Evolutionary conservation across 2,329 filamentous ascomycete species (phyloP), one percentile per base, ranked within the genome.

Genomic region (Lasiodiplodia hormozganensis): DNA sequence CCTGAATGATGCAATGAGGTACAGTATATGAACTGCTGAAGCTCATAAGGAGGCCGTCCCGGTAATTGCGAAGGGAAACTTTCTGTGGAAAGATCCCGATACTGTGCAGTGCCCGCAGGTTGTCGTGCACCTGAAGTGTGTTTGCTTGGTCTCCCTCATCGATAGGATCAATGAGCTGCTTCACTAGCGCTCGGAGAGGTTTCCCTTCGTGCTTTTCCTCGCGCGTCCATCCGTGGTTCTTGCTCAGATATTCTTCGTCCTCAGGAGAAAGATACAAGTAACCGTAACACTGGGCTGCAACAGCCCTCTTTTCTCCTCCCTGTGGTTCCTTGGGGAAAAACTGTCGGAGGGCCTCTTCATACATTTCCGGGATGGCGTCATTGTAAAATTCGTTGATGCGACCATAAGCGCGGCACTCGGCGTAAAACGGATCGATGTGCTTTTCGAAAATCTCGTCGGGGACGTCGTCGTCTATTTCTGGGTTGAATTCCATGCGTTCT

Each of bases 361-460:
- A 57, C 53, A 14, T 7, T 4, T 57, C 8, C 18, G 53, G 53
- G 4, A 57, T 38, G 8, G 3, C 6, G 31, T 38, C 10, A 16
- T 23, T 4, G 14, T 57, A 38, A 21, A 57, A 57, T 38, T 57
- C 53, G 16, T 70, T 52, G 65, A 65, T 65, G 36, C 62, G 51
- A 40, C 62, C 62, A 16, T 65, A 65, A 18, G 62, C 62, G 47
- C 62, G 62, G 36, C 62, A 65, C 62, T 65, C 62, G 25, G 62
- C 25, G 43, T 65, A 65, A n/a, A 65, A 65, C 28, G 62, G 62
- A 36, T 65, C 62, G 23, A 23, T 23, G 47, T 65, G 62, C 6
- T 3, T 23, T 53, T 65, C 62, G 34, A 52, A 53, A 11, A 53
- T 40, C 28, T 16, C 23, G 40, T 65, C 43, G 36, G 62, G 34